phyloP scores from a whole-genome alignment of 192 early-diverging fungal species.

The Dissophora globulifera region DNA sequence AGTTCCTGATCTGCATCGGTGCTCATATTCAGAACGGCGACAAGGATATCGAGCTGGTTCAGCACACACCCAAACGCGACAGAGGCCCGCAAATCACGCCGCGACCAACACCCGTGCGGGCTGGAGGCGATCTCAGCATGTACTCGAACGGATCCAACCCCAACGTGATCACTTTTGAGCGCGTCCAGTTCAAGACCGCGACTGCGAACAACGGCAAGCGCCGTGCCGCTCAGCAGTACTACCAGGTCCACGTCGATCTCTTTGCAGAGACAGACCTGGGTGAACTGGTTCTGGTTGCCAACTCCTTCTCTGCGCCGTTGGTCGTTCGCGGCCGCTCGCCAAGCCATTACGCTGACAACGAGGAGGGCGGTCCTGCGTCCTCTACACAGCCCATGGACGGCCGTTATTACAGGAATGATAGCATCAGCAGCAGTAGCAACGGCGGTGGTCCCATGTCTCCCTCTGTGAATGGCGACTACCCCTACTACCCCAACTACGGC shows the following conservation, averaged over 20 bases:
- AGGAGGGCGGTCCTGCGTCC: conserved; percentile 22
- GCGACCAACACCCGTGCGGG: conserved; percentile 63
- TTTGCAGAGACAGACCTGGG: conserved; percentile 77
- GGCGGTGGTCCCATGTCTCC: conserved; percentile 10
- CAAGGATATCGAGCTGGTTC: conserved; percentile 83
- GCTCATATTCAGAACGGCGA: conserved; percentile 79
- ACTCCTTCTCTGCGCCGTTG: conserved; percentile 78
- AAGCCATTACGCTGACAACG: conserved; percentile 88
- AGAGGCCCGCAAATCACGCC: conserved; percentile 89
- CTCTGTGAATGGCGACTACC: conserved; percentile 24
- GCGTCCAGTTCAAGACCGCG: conserved; percentile 96
- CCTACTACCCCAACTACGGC: conserved; percentile 31
- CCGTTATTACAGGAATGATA: conserved; percentile 46
- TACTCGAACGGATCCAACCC: conserved; percentile 48
- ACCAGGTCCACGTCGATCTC: conserved; percentile 83
- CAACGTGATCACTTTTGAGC: conserved; percentile 83
- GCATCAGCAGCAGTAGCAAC: conserved; percentile 48
- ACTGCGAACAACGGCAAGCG: conserved; percentile 97
- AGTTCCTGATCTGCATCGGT: conserved; percentile 81
- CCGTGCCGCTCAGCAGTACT: conserved; percentile 94
- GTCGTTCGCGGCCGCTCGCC: conserved; percentile 95
- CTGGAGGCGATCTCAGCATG: conserved; percentile 67
- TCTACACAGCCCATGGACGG: conserved; percentile 7
- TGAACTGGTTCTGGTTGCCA: conserved; percentile 68
- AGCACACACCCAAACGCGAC: conserved; percentile 92